Conservation (phyloP, 495 filamentous ascomycete genomes). For the Platismatia glauca region DNA sequence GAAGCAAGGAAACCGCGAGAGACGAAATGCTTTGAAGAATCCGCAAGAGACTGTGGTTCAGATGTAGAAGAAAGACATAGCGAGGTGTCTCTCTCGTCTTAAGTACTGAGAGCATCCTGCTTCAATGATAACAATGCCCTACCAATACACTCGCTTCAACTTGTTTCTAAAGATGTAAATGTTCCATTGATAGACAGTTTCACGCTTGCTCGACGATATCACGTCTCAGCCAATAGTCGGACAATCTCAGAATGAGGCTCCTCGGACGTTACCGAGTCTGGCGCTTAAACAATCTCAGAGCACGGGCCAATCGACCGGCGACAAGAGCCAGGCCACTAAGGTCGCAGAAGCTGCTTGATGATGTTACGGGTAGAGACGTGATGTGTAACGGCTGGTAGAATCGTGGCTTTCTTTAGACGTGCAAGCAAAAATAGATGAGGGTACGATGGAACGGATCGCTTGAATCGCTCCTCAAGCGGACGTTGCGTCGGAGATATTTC, state of each 20-base stretch:
- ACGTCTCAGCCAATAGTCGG: constrained; percentile 21
- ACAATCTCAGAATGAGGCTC: constrained; percentile 22
- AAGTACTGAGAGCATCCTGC: constrained; percentile 16
- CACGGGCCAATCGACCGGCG: constrained; percentile 3
- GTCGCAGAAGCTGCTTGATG: constrained; percentile 5
- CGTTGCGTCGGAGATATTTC: constrained; percentile 2
- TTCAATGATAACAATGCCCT: not conserved
- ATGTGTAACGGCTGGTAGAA: not conserved
- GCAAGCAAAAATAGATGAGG: constrained; percentile 12
- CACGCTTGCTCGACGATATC: constrained; percentile 10
- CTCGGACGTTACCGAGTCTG: constrained; percentile 20
- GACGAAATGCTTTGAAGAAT: constrained; percentile 15
- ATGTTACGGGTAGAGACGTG: not conserved
- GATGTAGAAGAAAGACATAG: constrained; percentile 17
- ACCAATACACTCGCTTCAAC: not conserved
- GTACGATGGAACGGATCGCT: constrained; percentile 7
- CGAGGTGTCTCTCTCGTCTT: constrained; percentile 18
- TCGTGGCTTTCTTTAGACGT: not conserved
- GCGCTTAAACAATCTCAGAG: constrained; percentile 20
- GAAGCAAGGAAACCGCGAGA: constrained; percentile 15
- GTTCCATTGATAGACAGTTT: constrained; percentile 15
- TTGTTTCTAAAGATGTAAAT: constrained; percentile 23
- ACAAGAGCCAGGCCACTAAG: constrained; percentile 13
- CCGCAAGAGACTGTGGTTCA: constrained; percentile 11
- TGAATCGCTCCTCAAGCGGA: not conserved